Base-by-base conservation (phyloP, 768 basidiomycete genomes). In the Xerocomus potaroensis region DNA sequence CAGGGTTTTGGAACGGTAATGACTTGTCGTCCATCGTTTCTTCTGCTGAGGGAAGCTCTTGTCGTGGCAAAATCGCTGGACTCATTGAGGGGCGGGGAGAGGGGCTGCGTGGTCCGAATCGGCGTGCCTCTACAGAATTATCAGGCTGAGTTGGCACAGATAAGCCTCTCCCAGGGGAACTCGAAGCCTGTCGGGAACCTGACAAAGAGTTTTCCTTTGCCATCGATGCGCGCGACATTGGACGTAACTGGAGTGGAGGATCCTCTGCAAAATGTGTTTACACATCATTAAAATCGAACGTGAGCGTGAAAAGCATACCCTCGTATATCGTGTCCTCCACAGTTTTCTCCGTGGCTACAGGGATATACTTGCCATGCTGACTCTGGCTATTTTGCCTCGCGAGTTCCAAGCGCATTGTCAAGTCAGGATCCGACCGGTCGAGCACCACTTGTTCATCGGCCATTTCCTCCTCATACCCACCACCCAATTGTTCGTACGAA, bases 311-410 rank as follows among this genome's bases (percentile, higher is more conserved):
- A 45, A 42, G 27, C 73, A 22, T 57, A 83, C 88, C 87, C 79
- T 91, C 88, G 55, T 86, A 87, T 54, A 91, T 88, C 2, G 81
- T 86, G 23, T 78, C 78, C 54, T 84, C 83, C 14, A 75, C 60
- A 3, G 78, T 72, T 23, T 58, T 66, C 14, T 80, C 78, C 54
- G 76, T 58, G 43, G 76, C 53, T 36, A 70, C 55, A 9, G 70
- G 48, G 35, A 69, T 60, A 39, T 64, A 60, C 39, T 76, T 75
- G 15, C 72, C 75, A 48, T 79, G 76, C 55, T 91, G 90, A 62
- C 77, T 87, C 58, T 83, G 75, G 61, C 90, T 91, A 61, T 96
- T 96, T 54, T 79, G 78, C 49, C 89, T 73, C 5, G 93, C 93
- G 40, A 95, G 70, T 51, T 89, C 89, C 42, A 96, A 68, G 39